Conservation (phyloP, 345 rosid species). For the Reutealis trisperma region DNA sequence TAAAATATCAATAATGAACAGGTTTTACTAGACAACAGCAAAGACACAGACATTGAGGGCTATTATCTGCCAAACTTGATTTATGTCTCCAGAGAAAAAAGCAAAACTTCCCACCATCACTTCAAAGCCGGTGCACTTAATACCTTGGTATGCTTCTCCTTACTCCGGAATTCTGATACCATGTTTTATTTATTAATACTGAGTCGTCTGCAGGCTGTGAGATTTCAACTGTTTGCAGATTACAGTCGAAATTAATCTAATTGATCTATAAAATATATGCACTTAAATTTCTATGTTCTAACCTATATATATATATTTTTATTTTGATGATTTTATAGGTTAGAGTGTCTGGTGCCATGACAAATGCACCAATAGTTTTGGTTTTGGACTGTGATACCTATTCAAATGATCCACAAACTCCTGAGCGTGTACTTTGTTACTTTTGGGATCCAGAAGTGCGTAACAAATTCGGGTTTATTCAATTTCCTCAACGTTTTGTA, state of each 20-base stretch:
- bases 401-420: conserved; percentile 67
- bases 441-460: conserved; percentile 37
- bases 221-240: too few relatives aligned
- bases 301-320: neutral
- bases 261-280: too few relatives aligned
- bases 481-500: conserved; percentile 72
- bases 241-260: too few relatives aligned
- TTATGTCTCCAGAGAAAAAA: conserved; percentile 67
- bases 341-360: conserved; percentile 68
- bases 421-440: conserved; percentile 53
- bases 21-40: conserved; percentile 49
- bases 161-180: neutral
- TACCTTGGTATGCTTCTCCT: conserved; percentile 39
- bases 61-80: conserved; percentile 57
- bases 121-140: conserved; percentile 92
- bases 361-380: conserved; percentile 65
- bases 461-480: conserved; percentile 44
- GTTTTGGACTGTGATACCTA: conserved; percentile 82
- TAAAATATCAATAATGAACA: neutral
- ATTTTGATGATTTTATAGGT: conserved; percentile 37
- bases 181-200: neutral
- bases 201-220: too few relatives aligned
- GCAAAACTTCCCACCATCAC: conserved; percentile 49
- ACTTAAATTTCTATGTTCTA: too few relatives aligned
- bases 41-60: conserved; percentile 41